Conservation (phyloP, 1,284 basidiomycete genomes). For the Irpex lacteus region DNA sequence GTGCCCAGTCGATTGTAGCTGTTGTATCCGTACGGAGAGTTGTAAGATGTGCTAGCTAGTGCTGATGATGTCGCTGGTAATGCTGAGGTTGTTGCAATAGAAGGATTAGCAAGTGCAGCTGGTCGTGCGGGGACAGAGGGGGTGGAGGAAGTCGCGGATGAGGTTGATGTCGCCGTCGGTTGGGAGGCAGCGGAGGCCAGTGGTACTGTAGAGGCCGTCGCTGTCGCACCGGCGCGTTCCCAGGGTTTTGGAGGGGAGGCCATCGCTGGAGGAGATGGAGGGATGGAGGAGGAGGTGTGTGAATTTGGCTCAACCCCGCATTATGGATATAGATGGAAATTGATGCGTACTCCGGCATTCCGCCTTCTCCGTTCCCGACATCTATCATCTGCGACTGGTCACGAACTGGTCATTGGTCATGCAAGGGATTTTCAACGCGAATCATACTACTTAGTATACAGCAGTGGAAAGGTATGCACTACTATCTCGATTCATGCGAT, state of each 20-base stretch:
- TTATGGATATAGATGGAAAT: background rate
- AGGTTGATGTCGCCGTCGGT: constrained; percentile 25
- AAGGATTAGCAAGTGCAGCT: constrained; percentile 29
- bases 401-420: too few relatives aligned
- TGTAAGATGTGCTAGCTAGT: constrained; percentile 22
- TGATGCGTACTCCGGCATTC: background rate
- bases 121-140: constrained; percentile 40
- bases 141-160: constrained; percentile 24
- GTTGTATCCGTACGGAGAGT: constrained; percentile 37
- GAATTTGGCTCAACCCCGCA: background rate
- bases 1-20: constrained; percentile 48
- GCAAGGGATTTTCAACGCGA: too few relatives aligned
- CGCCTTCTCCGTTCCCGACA: background rate
- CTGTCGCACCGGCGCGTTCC: constrained; percentile 56
- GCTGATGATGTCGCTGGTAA: constrained; percentile 18
- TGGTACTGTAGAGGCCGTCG: constrained; percentile 25
- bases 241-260: constrained; percentile 84
- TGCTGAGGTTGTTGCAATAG: constrained; percentile 22
- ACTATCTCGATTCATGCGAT: too few relatives aligned
- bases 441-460: too few relatives aligned
- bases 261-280: constrained; percentile 38
- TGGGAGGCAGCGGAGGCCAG: too few relatives aligned
- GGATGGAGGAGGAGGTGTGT: background rate
- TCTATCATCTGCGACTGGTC: background rate
- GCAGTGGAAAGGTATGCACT: too few relatives aligned